Conservation (phyloP, 2,329 filamentous ascomycete species). For the Colletotrichum sp. region DNA sequence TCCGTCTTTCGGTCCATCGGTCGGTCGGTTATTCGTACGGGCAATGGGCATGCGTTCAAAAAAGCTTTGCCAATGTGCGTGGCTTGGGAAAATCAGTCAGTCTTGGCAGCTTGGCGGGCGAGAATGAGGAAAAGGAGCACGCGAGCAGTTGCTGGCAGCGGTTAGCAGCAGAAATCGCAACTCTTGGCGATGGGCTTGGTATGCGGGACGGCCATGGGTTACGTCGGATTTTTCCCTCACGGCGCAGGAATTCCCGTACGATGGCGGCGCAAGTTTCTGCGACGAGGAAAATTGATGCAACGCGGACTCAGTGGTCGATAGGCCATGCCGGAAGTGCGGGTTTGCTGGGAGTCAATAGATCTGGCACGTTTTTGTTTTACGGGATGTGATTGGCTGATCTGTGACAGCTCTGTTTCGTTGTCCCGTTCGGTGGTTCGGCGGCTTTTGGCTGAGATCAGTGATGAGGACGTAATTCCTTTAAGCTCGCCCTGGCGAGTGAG, state of each 20-base stretch:
- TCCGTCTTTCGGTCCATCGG: too few species aligned
- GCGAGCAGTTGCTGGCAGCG: constrained; percentile 18
- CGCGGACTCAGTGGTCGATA: background rate
- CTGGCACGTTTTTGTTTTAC: constrained; percentile 19
- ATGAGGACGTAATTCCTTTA: background rate
- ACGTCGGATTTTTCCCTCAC: background rate
- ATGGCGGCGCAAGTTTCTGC: background rate
- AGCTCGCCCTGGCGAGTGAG: constrained; percentile 3
- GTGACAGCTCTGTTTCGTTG: background rate
- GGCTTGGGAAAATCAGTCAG: background rate
- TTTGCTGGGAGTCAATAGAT: constrained; percentile 23
- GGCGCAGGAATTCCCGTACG: constrained; percentile 4
- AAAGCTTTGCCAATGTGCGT: constrained; percentile 22
- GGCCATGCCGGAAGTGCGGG: constrained; percentile 19
- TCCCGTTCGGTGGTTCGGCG: background rate
- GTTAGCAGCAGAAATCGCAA: background rate
- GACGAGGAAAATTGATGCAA: background rate
- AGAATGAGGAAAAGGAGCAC: constrained; percentile 14
- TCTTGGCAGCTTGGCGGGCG: constrained; percentile 14
- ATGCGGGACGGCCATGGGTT: background rate
- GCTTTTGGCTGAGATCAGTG: background rate
- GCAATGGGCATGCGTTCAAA: background rate
- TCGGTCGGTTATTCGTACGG: too few species aligned
- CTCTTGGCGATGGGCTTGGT: constrained; percentile 8
- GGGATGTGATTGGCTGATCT: constrained; percentile 14